Evolutionary conservation across 495 filamentous ascomycete species (phyloP).

Genomic region (Lasiosphaeriaceae sp.): DNA sequence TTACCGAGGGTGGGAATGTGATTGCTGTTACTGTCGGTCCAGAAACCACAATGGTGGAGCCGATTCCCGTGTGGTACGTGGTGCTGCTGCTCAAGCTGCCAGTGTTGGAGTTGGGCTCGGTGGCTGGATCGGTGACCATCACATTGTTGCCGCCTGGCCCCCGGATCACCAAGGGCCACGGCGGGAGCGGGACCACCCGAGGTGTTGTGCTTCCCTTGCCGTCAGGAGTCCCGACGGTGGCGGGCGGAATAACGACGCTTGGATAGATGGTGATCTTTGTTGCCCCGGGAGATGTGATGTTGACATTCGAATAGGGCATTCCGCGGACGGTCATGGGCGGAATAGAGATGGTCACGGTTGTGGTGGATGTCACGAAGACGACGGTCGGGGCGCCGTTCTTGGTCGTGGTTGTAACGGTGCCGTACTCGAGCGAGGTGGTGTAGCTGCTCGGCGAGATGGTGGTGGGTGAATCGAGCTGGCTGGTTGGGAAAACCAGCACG

Average conservation of each 20-base stretch:
- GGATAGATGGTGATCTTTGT: conserved; percentile 4
- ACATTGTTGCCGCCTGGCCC: too few species aligned
- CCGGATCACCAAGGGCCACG: too few species aligned
- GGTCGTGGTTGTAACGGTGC: background rate
- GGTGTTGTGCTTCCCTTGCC: too few species aligned
- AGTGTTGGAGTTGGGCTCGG: too few species aligned
- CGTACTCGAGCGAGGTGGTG: conserved; percentile 21
- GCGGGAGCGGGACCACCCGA: too few species aligned
- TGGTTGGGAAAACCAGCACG: conserved; percentile 19
- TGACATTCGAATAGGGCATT: conserved; percentile 12
- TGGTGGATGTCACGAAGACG: conserved; percentile 11
- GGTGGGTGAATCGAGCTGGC: background rate
- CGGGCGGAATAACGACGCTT: conserved; percentile 18
- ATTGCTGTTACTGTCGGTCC: too few species aligned
- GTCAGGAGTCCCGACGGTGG: too few species aligned
- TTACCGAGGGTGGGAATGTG: too few species aligned
- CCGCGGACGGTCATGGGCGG: conserved; percentile 5
- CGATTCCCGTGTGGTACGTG: too few species aligned
- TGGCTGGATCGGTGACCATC: too few species aligned
- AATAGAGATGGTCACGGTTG: conserved; percentile 13
- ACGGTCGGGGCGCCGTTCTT: background rate
- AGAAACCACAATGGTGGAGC: too few species aligned
- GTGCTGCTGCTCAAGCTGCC: conserved; percentile 5
- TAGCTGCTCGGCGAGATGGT: conserved; percentile 8
- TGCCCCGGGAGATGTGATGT: background rate